Percentiles rank a stretch among this genome's conserved stretches.
phyloP scores from a whole-genome alignment of 306 rosid species.

The Dicorynia guianensis region DNA sequence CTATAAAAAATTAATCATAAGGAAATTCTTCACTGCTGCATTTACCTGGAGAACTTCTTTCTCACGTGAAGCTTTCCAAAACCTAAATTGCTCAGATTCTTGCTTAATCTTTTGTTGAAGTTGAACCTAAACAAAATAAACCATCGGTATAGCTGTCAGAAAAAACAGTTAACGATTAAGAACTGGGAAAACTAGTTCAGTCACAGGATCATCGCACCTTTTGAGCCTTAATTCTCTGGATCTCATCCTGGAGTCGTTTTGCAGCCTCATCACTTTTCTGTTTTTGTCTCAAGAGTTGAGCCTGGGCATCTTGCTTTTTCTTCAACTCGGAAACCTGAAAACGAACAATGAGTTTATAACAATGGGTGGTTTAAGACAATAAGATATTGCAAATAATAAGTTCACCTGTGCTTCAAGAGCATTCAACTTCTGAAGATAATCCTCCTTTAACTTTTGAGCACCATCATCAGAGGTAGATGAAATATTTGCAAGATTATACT shows the following conservation, averaged over 20 bases:
- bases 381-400: constrained; percentile 27
- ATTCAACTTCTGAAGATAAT: constrained; percentile 88
- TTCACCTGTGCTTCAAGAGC: constrained; percentile 86
- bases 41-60: constrained; percentile 98
- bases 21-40: neutral
- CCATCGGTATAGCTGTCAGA: neutral
- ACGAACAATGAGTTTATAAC: constrained; percentile 43
- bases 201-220: constrained; percentile 57
- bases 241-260: constrained; percentile 85
- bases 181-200: constrained; percentile 15
- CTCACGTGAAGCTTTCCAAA: constrained; percentile 95
- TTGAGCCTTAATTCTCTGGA: constrained; percentile 86
- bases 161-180: constrained; percentile 5
- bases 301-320: constrained; percentile 93
- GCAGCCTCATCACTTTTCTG: constrained; percentile 93
- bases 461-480: constrained; percentile 86
- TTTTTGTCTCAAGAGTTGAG: constrained; percentile 83
- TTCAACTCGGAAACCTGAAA: constrained; percentile 83
- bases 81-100: constrained; percentile 94
- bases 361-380: constrained; percentile 20
- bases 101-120: constrained; percentile 97
- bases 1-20: neutral
- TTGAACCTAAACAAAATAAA: constrained; percentile 70
- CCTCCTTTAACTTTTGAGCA: constrained; percentile 83
- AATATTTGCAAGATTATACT: constrained; percentile 68